Evolutionary conservation across 805 yeast species (phyloP).

Genomic region (Pichia insulana): DNA sequence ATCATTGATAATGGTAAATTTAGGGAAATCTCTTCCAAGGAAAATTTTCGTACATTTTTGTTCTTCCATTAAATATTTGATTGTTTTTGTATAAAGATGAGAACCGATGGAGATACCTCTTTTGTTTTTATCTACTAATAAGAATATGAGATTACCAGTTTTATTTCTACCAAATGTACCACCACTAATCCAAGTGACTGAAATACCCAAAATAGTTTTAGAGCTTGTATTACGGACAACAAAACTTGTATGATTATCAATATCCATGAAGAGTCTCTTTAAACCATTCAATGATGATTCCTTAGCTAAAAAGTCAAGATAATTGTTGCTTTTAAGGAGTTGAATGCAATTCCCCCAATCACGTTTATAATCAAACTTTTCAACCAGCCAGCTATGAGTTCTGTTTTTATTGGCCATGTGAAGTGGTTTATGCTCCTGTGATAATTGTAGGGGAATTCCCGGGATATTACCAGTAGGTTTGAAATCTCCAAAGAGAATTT

Average conservation of each 20-base stretch:
- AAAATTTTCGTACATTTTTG: slow-evolving; percentile 30
- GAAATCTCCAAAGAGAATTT: slow-evolving; percentile 46
- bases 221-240: slow-evolving; percentile 51
- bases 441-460: slow-evolving; percentile 30
- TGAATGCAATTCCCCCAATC: slow-evolving; percentile 46
- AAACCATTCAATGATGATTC: slow-evolving; percentile 17
- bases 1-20: slow-evolving; percentile 44
- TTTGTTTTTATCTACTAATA: slow-evolving; percentile 36
- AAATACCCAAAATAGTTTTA: slow-evolving; percentile 45
- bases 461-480: slow-evolving; percentile 47
- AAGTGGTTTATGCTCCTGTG: not conserved
- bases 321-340: slow-evolving; percentile 34
- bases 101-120: slow-evolving; percentile 7
- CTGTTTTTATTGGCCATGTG: slow-evolving; percentile 8
- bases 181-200: slow-evolving; percentile 44
- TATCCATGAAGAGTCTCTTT: slow-evolving; percentile 11
- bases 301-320: slow-evolving; percentile 2
- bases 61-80: slow-evolving; percentile 15
- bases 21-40: slow-evolving; percentile 52
- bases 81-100: slow-evolving; percentile 2
- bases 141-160: slow-evolving; percentile 30
- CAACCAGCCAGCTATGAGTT: slow-evolving; percentile 43
- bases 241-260: slow-evolving; percentile 37
- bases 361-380: slow-evolving; percentile 39
- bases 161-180: slow-evolving; percentile 26